These are phyloP conservation scores for Mycena sp. DNA, from an alignment of 1,284 basidiomycete species.

Conservation along the genomic window DNA sequence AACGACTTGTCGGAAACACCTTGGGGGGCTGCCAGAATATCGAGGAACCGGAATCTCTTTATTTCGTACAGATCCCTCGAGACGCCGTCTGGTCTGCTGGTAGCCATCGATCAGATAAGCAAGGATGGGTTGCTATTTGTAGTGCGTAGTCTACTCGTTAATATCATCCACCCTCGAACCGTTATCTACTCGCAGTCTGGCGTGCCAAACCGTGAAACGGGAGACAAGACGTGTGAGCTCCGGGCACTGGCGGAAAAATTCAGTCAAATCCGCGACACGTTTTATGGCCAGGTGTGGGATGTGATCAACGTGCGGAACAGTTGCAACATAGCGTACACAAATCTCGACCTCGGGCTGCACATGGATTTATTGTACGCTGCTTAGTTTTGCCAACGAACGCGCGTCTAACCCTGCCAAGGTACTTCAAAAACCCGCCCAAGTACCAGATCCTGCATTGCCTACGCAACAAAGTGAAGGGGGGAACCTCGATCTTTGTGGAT, in stretches of 20 bases:
- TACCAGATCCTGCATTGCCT: slow-evolving; percentile 94
- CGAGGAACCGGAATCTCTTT: slow-evolving; percentile 54
- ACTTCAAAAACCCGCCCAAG: slow-evolving; percentile 89
- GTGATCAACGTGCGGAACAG: slow-evolving; percentile 82
- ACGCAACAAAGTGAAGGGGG: slow-evolving; percentile 85
- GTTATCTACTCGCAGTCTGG: slow-evolving; percentile 34
- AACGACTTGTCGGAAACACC: slow-evolving; percentile 42
- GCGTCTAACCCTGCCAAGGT: slow-evolving; percentile 47
- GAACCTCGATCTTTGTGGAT: slow-evolving; percentile 91
- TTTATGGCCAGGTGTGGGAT: slow-evolving; percentile 94
- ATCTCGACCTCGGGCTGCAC: slow-evolving; percentile 89
- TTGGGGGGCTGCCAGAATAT: slow-evolving; percentile 52
- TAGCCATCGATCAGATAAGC: slow-evolving; percentile 64
- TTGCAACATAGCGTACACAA: slow-evolving; percentile 96
- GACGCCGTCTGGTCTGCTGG: slow-evolving; percentile 53
- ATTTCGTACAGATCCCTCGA: slow-evolving; percentile 58
- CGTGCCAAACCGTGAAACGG: slow-evolving; percentile 51
- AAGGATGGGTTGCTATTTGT: slow-evolving; percentile 68
- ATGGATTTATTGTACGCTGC: slow-evolving; percentile 88
- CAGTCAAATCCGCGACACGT: slow-evolving; percentile 85
- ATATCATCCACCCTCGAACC: neutral
- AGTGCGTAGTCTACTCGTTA: slow-evolving; percentile 8
- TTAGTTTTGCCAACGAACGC: neutral
- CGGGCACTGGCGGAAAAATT: slow-evolving; percentile 71
- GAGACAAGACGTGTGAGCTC: slow-evolving; percentile 71